Conservation (phyloP, 2,329 filamentous ascomycete species). For the Leptographium procerum region DNA sequence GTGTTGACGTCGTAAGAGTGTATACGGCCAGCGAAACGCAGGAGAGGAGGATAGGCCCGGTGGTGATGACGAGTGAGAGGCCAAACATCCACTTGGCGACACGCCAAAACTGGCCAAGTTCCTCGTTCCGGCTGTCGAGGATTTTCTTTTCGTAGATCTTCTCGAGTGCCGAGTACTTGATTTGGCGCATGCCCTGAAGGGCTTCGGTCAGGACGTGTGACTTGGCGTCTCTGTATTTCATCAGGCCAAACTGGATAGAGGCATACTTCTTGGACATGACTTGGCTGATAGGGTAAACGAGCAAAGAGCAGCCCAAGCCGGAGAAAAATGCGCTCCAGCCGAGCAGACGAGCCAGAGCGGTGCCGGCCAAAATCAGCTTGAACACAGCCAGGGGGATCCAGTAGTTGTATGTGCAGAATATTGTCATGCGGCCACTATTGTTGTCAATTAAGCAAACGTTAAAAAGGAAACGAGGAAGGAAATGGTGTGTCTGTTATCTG, state of each 20-base stretch:
- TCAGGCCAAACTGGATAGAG: constrained; percentile 21
- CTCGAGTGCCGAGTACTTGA: constrained; percentile 26
- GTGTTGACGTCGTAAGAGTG: constrained; percentile 19
- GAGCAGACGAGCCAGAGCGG: constrained; percentile 19
- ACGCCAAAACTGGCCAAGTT: constrained; percentile 23
- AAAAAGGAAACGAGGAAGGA: background rate
- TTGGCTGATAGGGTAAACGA: constrained; percentile 19
- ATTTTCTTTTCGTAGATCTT: constrained; percentile 24
- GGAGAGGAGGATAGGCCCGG: constrained; percentile 22
- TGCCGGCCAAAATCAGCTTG: constrained; percentile 21
- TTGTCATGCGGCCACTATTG: constrained; percentile 18
- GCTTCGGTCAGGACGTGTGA: constrained; percentile 24
- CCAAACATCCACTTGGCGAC: constrained; percentile 19
- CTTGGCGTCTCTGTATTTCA: constrained; percentile 24
- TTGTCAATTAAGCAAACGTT: constrained; percentile 2
- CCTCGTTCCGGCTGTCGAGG: constrained; percentile 21
- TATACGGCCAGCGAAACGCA: constrained; percentile 21
- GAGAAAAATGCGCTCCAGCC: constrained; percentile 21
- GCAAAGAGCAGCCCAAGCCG: constrained; percentile 17
- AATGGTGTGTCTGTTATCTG: too few species aligned
- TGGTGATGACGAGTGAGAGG: constrained; percentile 19
- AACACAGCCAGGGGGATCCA: constrained; percentile 23
- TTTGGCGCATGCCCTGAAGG: constrained; percentile 26
- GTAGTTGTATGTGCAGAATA: constrained; percentile 21
- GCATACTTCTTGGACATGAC: constrained; percentile 20